phyloP scores from a whole-genome alignment of 768 basidiomycete species.

The Collybia sordida region DNA sequence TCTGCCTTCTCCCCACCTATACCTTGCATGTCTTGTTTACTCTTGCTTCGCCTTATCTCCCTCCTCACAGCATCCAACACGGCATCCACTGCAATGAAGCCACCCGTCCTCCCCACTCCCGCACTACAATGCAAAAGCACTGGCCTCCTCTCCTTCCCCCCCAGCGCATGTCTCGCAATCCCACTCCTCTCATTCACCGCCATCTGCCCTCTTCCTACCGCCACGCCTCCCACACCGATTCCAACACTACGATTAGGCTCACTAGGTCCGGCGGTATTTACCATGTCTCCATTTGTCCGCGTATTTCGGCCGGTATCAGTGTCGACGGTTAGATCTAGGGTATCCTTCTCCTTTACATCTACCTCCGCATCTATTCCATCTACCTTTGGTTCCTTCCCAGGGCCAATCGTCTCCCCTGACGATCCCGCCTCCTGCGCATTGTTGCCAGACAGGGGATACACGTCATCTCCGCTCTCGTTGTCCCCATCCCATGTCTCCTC shows the following conservation, averaged over 20 bases:
- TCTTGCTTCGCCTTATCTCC: conserved; percentile 42
- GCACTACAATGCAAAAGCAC: conserved; percentile 90
- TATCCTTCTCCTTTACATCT: conserved; percentile 3
- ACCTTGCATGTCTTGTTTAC: background rate
- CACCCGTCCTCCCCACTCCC: conserved; percentile 93
- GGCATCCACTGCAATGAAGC: conserved; percentile 88
- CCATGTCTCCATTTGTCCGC: background rate
- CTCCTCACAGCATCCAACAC: conserved; percentile 72
- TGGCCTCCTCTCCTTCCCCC: conserved; percentile 42
- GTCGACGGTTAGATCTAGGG: conserved; percentile 3
- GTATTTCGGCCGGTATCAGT: conserved; percentile 3
- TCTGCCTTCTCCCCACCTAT: background rate
- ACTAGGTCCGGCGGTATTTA: no score
- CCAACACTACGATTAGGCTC: background rate
- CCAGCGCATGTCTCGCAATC: conserved; percentile 51
- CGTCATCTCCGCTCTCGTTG: no score
- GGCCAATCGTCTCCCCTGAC: background rate
- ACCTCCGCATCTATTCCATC: background rate
- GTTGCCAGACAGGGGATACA: conserved; percentile 2
- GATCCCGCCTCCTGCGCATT: background rate
- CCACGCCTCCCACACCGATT: background rate
- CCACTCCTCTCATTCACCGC: conserved; percentile 57
- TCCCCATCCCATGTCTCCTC: conserved; percentile 25
- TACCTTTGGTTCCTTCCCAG: background rate
- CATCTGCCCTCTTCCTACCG: conserved; percentile 19